phyloP scores from a whole-genome alignment of 169 alveolate genomes.

The Plasmodium cynomolgi region DNA sequence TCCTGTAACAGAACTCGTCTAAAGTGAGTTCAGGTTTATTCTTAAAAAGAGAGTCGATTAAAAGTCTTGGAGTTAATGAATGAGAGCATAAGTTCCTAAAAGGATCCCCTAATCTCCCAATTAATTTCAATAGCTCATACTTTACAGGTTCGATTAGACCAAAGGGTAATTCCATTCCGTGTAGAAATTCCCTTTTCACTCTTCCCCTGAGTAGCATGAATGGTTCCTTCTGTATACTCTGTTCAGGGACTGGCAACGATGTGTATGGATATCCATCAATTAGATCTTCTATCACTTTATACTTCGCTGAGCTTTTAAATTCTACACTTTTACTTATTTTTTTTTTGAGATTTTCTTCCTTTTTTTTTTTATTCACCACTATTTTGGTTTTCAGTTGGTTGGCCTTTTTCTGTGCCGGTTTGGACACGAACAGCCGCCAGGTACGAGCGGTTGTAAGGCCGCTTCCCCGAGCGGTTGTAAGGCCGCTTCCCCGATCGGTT shows the following conservation, averaged over 20 bases:
- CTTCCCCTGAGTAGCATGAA: conserved; percentile 54
- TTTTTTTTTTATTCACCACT: conserved; percentile 62
- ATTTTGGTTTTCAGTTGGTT: conserved; percentile 45
- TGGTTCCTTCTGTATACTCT: conserved; percentile 16
- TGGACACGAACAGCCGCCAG: conserved; percentile 30
- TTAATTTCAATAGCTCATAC: conserved; percentile 82
- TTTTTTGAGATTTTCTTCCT: conserved; percentile 52
- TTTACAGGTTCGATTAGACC: conserved; percentile 76
- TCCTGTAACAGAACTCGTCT: conserved; percentile 79
- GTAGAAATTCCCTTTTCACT: conserved; percentile 75
- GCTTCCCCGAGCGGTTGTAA: neutral
- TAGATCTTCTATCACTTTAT: conserved; percentile 56
- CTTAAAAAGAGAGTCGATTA: conserved; percentile 77
- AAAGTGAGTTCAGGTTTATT: conserved; percentile 74
- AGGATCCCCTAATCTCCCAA: conserved; percentile 86
- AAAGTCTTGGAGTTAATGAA: conserved; percentile 80
- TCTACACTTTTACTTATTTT: neutral
- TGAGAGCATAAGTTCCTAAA: conserved; percentile 79
- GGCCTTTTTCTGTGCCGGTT: conserved; percentile 74
- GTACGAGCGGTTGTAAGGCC: neutral
- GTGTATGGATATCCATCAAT: conserved; percentile 55
- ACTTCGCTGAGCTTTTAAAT: conserved; percentile 36
- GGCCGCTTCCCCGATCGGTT: too few relatives aligned
- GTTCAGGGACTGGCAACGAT: neutral
- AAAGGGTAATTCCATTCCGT: conserved; percentile 83